These are phyloP conservation scores for Rhinocladiella mackenziei DNA, from an alignment of 2,329 filamentous ascomycete species.

Conservation along the genomic window DNA sequence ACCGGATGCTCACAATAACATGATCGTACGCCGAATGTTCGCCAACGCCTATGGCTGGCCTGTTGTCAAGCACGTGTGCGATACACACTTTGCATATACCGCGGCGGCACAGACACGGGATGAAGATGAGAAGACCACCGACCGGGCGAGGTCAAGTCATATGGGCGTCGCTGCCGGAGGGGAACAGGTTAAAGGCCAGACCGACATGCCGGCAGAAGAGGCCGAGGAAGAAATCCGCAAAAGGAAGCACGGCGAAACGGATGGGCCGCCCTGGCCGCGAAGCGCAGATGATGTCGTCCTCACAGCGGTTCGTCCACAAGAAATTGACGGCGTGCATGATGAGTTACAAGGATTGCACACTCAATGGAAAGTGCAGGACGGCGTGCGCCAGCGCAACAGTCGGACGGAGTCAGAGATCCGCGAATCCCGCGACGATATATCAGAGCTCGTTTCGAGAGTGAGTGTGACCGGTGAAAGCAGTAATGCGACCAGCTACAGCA, in stretches of 20 bases:
- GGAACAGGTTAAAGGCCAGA: slow-evolving; percentile 55
- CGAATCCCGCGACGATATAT: slow-evolving; percentile 33
- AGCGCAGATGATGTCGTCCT: slow-evolving; percentile 7
- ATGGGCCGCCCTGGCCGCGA: slow-evolving; percentile 1
- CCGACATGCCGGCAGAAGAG: slow-evolving; percentile 28
- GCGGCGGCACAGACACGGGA: slow-evolving; percentile 62
- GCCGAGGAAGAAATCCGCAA: slow-evolving; percentile 1
- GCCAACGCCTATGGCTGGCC: slow-evolving; percentile 98
- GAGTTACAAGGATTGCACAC: slow-evolving; percentile 16
- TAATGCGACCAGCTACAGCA: slow-evolving; percentile 14
- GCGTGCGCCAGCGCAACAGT: slow-evolving; percentile 1
- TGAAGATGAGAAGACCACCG: slow-evolving; percentile 61
- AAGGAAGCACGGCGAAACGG: background rate
- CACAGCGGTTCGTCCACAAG: slow-evolving; percentile 3
- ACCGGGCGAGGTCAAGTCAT: slow-evolving; percentile 62
- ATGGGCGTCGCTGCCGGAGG: slow-evolving; percentile 60
- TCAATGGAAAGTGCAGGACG: slow-evolving; percentile 11
- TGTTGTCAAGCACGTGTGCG: slow-evolving; percentile 88
- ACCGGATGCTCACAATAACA: slow-evolving; percentile 97
- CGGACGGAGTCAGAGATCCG: slow-evolving; percentile 28
- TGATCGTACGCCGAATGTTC: slow-evolving; percentile 93
- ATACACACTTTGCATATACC: slow-evolving; percentile 85
- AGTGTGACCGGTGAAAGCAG: slow-evolving; percentile 22
- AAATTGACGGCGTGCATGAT: slow-evolving; percentile 4
- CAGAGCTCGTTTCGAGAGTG: slow-evolving; percentile 31